Conservation (phyloP, 768 basidiomycete species). For the Trichaptum fuscoviolaceum region DNA sequence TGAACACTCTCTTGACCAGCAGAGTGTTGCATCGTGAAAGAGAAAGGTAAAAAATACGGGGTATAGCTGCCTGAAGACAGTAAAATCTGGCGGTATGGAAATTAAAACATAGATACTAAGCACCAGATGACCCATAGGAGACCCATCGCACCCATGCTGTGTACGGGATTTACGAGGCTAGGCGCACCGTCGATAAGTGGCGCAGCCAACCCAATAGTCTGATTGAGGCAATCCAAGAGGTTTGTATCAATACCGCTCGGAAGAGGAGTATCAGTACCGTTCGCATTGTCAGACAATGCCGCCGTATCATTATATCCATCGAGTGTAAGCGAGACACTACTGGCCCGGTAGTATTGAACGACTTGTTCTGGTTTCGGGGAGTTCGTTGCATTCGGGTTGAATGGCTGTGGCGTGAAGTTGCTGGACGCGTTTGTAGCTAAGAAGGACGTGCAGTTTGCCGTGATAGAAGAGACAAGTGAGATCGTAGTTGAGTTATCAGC, state of each 20-base stretch:
- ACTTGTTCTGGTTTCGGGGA: constrained; percentile 44
- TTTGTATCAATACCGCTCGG: constrained; percentile 45
- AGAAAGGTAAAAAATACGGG: not conserved
- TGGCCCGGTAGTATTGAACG: constrained; percentile 66
- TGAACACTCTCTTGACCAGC: not conserved
- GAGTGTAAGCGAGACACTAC: constrained; percentile 54
- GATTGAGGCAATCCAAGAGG: constrained; percentile 54
- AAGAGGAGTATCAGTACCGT: constrained; percentile 41
- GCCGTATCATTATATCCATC: constrained; percentile 66
- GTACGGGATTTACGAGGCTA: constrained; percentile 12
- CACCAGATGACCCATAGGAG: constrained; percentile 20
- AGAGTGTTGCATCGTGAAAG: not conserved
- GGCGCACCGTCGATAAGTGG: constrained; percentile 45
- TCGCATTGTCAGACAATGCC: constrained; percentile 34
- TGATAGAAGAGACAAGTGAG: constrained; percentile 38
- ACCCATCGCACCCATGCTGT: constrained; percentile 19
- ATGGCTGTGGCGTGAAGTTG: constrained; percentile 27
- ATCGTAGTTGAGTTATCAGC: constrained; percentile 43
- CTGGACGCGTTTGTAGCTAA: constrained; percentile 25
- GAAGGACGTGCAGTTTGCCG: constrained; percentile 36
- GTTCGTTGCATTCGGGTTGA: constrained; percentile 23
- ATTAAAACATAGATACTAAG: not conserved
- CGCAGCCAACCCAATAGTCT: constrained; percentile 52
- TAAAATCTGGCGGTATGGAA: not conserved
- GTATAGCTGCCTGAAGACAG: not conserved